Conservation (phyloP, 2,329 filamentous ascomycete genomes). For the Monilinia vaccinii-corymbosi region DNA sequence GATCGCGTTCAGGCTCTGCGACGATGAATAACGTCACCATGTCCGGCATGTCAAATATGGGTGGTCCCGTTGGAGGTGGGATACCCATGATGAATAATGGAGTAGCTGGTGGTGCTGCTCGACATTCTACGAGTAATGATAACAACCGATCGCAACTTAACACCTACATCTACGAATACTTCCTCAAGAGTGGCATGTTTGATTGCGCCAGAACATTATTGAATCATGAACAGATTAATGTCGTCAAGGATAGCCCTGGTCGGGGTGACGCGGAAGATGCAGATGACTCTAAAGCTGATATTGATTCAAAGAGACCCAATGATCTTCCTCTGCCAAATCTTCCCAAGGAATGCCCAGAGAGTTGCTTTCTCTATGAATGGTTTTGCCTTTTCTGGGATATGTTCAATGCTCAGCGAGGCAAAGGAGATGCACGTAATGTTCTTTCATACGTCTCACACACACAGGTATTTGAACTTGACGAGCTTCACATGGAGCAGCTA, state of each 20-base stretch:
- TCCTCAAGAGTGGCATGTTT: conserved; percentile 75
- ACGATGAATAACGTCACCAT: conserved; percentile 39
- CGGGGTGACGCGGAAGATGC: conserved; percentile 61
- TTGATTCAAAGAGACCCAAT: conserved; percentile 63
- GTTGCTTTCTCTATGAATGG: conserved; percentile 93
- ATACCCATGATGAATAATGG: conserved; percentile 55
- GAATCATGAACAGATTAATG: conserved; percentile 56
- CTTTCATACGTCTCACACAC: conserved; percentile 73
- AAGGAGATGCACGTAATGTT: conserved; percentile 52
- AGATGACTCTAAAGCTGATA: conserved; percentile 70
- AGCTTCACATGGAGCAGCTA: conserved; percentile 11
- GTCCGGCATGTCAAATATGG: conserved; percentile 58
- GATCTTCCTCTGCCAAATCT: conserved; percentile 72
- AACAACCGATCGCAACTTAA: conserved; percentile 53
- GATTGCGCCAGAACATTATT: conserved; percentile 73
- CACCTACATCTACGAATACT: conserved; percentile 88
- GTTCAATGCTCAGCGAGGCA: conserved; percentile 70
- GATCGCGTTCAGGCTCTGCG: conserved; percentile 21
- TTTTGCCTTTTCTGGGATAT: conserved; percentile 98
- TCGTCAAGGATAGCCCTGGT: conserved; percentile 59
- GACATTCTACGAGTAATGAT: conserved; percentile 29
- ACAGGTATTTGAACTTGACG: conserved; percentile 52
- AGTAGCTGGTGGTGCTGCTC: conserved; percentile 23
- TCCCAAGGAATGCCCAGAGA: conserved; percentile 54
- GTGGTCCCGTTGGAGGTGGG: conserved; percentile 52